Percentiles rank a stretch among this genome's conserved stretches.
phyloP scores from a whole-genome alignment of 768 basidiomycete species.

The Pulveroboletus sp. region DNA sequence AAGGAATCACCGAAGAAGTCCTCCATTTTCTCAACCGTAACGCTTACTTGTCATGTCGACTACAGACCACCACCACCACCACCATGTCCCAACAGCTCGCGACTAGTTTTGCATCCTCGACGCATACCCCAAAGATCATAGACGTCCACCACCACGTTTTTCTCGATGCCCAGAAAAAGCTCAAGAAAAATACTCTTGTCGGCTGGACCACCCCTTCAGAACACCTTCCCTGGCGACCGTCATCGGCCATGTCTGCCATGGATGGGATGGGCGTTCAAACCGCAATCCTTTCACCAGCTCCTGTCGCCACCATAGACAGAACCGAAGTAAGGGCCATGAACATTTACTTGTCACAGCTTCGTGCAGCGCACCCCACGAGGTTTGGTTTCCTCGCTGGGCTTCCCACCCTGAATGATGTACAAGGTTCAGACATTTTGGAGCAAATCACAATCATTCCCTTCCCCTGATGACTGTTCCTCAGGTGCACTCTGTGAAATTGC shows the following conservation, averaged over 20 bases:
- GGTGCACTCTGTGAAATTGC: slow-evolving; percentile 60
- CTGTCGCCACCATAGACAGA: slow-evolving; percentile 46
- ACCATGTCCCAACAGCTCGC: slow-evolving; percentile 15
- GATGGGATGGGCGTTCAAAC: slow-evolving; percentile 53
- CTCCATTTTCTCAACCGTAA: not conserved
- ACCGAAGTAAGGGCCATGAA: slow-evolving; percentile 47
- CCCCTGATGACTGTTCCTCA: slow-evolving; percentile 25
- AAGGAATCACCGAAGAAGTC: slow-evolving; percentile 16
- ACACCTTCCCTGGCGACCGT: slow-evolving; percentile 64
- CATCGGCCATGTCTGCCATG: slow-evolving; percentile 62
- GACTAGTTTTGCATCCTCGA: not conserved
- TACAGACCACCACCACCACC: not conserved
- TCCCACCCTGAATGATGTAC: slow-evolving; percentile 58
- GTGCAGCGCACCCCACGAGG: slow-evolving; percentile 45
- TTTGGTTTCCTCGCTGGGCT: slow-evolving; percentile 73
- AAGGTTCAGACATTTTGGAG: slow-evolving; percentile 39
- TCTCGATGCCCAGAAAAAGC: slow-evolving; percentile 49
- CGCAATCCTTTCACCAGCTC: slow-evolving; percentile 67
- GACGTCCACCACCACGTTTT: slow-evolving; percentile 84
- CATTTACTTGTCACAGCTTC: slow-evolving; percentile 43
- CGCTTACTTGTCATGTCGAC: not conserved
- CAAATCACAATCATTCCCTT: not conserved
- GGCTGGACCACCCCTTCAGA: slow-evolving; percentile 65
- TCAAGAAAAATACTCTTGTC: slow-evolving; percentile 39
- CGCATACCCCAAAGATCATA: slow-evolving; percentile 29